Evolutionary conservation across 108 stramenopile genomes (phyloP).

Genomic region (Fistulifera pelliculosa): DNA sequence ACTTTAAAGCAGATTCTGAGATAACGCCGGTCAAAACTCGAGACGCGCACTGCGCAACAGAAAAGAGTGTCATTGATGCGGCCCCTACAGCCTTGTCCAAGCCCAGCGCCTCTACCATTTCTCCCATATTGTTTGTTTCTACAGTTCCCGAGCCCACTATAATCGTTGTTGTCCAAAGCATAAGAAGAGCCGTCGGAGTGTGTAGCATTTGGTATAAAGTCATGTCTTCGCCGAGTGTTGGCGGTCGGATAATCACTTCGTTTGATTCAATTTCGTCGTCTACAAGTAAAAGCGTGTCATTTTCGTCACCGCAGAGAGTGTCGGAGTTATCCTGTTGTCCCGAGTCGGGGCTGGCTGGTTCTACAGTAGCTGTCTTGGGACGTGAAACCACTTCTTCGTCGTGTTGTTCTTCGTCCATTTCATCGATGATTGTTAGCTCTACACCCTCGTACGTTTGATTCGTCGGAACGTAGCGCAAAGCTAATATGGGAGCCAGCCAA

Average conservation of each 20-base stretch:
- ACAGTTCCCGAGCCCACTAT: conserved; percentile 73
- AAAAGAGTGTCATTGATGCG: conserved; percentile 67
- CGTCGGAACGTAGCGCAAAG: conserved; percentile 29
- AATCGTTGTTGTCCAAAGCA: conserved; percentile 68
- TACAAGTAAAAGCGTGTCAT: too few species aligned
- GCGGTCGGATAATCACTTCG: too few species aligned
- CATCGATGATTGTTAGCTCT: too few species aligned
- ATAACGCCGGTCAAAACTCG: conserved; percentile 60
- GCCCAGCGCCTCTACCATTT: conserved; percentile 76
- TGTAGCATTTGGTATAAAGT: conserved; percentile 48
- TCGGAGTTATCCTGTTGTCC: too few species aligned
- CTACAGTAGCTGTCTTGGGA: too few species aligned
- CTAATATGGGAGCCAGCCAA: conserved; percentile 61
- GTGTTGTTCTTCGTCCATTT: too few species aligned
- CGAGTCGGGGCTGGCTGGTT: too few species aligned
- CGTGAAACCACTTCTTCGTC: too few species aligned
- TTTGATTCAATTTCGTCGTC: too few species aligned
- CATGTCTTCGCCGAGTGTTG: background rate
- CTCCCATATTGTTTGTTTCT: conserved; percentile 77
- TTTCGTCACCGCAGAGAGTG: too few species aligned
- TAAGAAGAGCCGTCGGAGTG: conserved; percentile 60
- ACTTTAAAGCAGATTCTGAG: conserved; percentile 50
- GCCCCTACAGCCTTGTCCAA: conserved; percentile 44
- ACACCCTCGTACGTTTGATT: too few species aligned
- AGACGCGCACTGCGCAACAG: conserved; percentile 65